Evolutionary conservation across 2,329 filamentous ascomycete genomes (phyloP).

Genomic region (Beauveria medogensis): DNA sequence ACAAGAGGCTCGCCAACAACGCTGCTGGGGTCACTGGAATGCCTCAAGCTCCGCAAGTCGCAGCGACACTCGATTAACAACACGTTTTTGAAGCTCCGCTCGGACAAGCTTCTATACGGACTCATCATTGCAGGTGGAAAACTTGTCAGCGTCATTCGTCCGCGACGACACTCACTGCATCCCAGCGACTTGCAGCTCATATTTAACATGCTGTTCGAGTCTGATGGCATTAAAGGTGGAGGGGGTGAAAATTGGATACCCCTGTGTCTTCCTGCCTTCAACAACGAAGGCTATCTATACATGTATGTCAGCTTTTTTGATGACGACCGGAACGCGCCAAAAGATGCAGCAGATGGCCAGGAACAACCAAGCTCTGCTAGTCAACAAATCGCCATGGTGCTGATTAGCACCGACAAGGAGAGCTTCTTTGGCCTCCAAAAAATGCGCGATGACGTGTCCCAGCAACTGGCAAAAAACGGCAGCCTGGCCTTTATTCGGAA

Average conservation of each 20-base stretch:
- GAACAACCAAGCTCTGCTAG: slow-evolving; percentile 51
- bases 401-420: slow-evolving; percentile 90
- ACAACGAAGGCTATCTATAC: slow-evolving; percentile 92
- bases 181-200: slow-evolving; percentile 92
- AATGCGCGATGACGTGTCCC: slow-evolving; percentile 54
- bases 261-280: slow-evolving; percentile 90
- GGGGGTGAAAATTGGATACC: slow-evolving; percentile 97
- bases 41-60: slow-evolving; percentile 81
- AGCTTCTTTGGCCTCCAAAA: slow-evolving; percentile 83
- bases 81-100: slow-evolving; percentile 69
- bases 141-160: slow-evolving; percentile 89
- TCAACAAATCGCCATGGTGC: slow-evolving; percentile 76
- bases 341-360: slow-evolving; percentile 38
- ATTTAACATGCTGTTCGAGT: slow-evolving; percentile 99
- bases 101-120: slow-evolving; percentile 78
- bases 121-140: slow-evolving; percentile 86
- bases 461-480: slow-evolving; percentile 68
- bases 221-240: slow-evolving; percentile 80
- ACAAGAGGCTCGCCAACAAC: slow-evolving; percentile 86
- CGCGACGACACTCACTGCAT: slow-evolving; percentile 89
- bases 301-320: slow-evolving; percentile 98
- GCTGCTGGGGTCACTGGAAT: slow-evolving; percentile 83
- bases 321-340: slow-evolving; percentile 31
- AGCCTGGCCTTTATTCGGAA: slow-evolving; percentile 66
- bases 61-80: slow-evolving; percentile 83